Evolutionary conservation across 2,329 filamentous ascomycete species (phyloP), one percentile per base, ranked within the genome.

Genomic region (Aspergillus ruber): DNA sequence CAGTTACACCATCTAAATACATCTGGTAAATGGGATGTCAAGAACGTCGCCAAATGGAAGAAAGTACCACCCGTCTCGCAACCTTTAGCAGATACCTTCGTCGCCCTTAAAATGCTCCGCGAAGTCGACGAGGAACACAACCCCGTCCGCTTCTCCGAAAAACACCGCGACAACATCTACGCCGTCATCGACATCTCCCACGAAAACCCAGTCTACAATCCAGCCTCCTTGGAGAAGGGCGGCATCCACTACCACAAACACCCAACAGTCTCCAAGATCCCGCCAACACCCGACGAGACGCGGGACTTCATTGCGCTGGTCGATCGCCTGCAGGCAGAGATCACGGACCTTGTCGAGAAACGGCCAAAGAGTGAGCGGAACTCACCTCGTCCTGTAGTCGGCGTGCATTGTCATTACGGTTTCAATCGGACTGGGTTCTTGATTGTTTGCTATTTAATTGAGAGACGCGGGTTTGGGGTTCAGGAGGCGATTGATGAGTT

Each of bases 1-100:
- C 91, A 97, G 68, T 75, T 97, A 13, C 86, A 91, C 58, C 85
- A 93, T 59, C 81, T 97, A 20, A 88, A 86, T 2, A 88, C 86
- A 1, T 87, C 90, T 56, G 90, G 90, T 3, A 97, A 97, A 71
- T 97, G 91, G 91, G 91, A 96, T 62, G 89, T 97, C 56, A 97
- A 97, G 72, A 97, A 97, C 61, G 76, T 96, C 9, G 83, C 80
- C 50, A 97, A 97, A 64, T 97, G 91, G 91, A 80, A 88, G 65
- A 82, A 82, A 15, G 86, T 94, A 1, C 69, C 74, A 1, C 86
- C 90, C 0, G 87, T 95, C 1, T 94, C 88, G 0, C 77, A 79
- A 1, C 83, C 85, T 3, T 93, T 97, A 50, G 87, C 80, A 0
- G 81, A 82, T 12, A 75, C 90, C 4, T 96, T 96, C 64, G 83